Conservation (phyloP, 2,329 filamentous ascomycete genomes). For the Aspergillus ustus region DNA sequence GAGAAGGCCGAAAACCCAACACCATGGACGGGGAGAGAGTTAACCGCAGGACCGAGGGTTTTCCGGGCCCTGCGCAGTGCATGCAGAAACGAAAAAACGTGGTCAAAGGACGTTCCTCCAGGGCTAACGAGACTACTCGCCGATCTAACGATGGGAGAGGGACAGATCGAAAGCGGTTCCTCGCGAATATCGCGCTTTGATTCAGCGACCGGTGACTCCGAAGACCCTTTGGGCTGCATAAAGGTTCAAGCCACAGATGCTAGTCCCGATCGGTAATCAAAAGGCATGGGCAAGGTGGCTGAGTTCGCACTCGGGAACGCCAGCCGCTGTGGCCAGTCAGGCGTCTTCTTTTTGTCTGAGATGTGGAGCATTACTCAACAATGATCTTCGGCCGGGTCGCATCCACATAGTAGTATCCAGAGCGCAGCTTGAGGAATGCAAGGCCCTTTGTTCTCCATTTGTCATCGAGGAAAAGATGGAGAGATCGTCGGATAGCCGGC, state of each 20-base stretch:
- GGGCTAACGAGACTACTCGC: neutral
- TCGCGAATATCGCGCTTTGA: neutral
- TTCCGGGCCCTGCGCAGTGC: constrained; percentile 5
- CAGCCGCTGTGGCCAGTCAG: constrained; percentile 6
- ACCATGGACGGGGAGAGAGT: neutral
- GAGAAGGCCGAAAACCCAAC: neutral
- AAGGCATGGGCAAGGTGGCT: neutral
- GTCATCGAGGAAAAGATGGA: neutral
- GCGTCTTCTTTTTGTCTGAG: neutral
- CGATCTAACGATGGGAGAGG: neutral
- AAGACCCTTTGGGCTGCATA: neutral
- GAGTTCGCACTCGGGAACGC: neutral
- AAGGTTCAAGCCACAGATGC: constrained; percentile 4
- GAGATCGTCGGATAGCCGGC: neutral
- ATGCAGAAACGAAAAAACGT: constrained; percentile 5
- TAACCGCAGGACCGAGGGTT: neutral
- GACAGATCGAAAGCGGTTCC: neutral
- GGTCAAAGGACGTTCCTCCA: neutral
- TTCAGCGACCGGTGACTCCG: neutral
- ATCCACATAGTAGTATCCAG: neutral
- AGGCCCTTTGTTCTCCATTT: constrained; percentile 5
- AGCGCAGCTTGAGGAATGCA: constrained; percentile 5
- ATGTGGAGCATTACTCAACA: constrained; percentile 6
- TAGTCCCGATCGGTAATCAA: neutral
- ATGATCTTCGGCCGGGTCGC: constrained; percentile 12